A percentile compares a stretch with the other conserved stretches of the same genome.
Evolutionary conservation across 192 early-diverging fungal genomes (phyloP).

Genomic region (Glomus cerebriforme): DNA sequence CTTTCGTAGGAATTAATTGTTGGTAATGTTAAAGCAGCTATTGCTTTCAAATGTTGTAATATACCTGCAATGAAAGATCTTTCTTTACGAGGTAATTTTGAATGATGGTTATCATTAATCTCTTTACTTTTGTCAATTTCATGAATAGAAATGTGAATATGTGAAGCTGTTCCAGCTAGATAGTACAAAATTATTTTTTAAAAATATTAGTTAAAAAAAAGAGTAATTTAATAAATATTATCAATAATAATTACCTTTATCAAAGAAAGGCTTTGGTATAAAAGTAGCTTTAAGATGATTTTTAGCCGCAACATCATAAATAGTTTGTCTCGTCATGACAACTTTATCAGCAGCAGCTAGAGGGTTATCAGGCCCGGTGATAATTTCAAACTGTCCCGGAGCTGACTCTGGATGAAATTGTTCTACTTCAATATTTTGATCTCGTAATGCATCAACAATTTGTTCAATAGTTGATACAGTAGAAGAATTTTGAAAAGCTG

Average conservation of each 20-base stretch:
- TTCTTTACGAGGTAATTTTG: constrained; percentile 8
- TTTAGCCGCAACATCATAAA: constrained; percentile 15
- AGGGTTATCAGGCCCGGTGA: background rate
- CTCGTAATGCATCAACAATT: background rate
- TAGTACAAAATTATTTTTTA: background rate
- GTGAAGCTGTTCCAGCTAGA: constrained; percentile 14
- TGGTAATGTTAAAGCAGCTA: constrained; percentile 1
- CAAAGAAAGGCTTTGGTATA: constrained; percentile 2
- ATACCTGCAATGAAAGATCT: constrained; percentile 23
- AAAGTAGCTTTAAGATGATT: constrained; percentile 9
- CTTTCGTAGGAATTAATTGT: background rate
- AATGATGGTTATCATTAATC: background rate
- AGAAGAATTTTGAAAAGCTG: background rate
- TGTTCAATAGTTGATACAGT: background rate
- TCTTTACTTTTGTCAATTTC: background rate
- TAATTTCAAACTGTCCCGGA: constrained; percentile 16
- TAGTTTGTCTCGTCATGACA: constrained; percentile 13
- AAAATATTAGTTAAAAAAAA: background rate
- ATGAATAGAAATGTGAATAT: constrained; percentile 9
- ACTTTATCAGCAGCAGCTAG: constrained; percentile 6
- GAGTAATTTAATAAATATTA: background rate
- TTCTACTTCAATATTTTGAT: constrained; percentile 2
- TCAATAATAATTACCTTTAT: background rate
- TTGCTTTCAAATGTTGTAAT: background rate
- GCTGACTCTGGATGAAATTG: constrained; percentile 15